Evolutionary conservation across 192 early-diverging fungal genomes (phyloP).

Genomic region (Phycomyces nitens): DNA sequence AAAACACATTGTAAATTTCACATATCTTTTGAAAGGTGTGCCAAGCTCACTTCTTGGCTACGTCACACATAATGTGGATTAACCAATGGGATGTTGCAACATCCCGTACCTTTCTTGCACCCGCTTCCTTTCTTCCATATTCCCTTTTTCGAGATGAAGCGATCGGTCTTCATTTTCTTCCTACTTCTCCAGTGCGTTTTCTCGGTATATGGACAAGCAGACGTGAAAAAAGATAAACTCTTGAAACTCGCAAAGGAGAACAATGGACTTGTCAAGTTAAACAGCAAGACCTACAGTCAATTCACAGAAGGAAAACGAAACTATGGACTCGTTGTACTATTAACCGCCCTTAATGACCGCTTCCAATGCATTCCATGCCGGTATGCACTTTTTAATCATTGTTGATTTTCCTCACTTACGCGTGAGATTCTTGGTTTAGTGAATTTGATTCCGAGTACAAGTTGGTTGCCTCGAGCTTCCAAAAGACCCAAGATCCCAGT

Average conservation of each 20-base stretch:
- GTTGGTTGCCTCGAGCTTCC: constrained; percentile 56
- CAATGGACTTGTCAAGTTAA: constrained; percentile 50
- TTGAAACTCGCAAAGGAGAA: constrained; percentile 16
- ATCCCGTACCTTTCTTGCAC: neutral
- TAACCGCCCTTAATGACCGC: constrained; percentile 62
- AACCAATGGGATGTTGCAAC: too few species aligned
- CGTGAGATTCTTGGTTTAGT: constrained; percentile 29
- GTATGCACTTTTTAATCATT: constrained; percentile 37
- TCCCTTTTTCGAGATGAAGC: constrained; percentile 9
- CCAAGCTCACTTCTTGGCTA: too few species aligned
- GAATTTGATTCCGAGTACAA: constrained; percentile 66
- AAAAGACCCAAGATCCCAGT: constrained; percentile 27
- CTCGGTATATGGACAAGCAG: constrained; percentile 11
- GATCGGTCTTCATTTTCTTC: neutral
- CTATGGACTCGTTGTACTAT: constrained; percentile 61
- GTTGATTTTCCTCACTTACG: too few species aligned
- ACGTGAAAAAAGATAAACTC: constrained; percentile 21
- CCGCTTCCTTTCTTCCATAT: neutral
- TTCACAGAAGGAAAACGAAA: constrained; percentile 60
- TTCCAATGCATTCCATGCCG: constrained; percentile 72
- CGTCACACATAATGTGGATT: too few species aligned
- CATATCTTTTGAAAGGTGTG: too few species aligned
- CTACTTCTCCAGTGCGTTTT: constrained; percentile 9
- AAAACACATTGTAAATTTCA: too few species aligned
- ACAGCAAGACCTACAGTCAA: constrained; percentile 53